A percentile compares a stretch with the other conserved stretches of the same genome.
phyloP scores from a whole-genome alignment of 73 alveolate species.

The Tetrahymena borealis region DNA sequence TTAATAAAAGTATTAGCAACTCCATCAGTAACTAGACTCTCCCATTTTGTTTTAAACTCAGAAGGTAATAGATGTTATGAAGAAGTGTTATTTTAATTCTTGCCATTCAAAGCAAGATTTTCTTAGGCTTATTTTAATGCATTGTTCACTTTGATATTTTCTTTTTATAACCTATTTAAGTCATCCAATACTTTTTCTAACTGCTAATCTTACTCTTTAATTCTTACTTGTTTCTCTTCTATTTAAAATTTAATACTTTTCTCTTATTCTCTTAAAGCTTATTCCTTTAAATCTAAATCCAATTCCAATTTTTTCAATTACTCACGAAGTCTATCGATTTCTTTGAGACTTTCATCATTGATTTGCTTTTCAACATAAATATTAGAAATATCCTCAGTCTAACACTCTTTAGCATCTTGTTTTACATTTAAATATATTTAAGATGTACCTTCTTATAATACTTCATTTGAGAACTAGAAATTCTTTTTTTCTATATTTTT shows the following conservation, averaged over 20 bases:
- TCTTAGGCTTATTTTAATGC: conserved; percentile 26
- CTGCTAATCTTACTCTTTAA: neutral
- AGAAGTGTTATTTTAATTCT: conserved; percentile 54
- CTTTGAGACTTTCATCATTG: neutral
- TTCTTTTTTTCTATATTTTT: neutral
- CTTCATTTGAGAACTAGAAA: neutral
- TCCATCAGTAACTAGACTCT: conserved; percentile 25
- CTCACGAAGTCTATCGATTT: neutral
- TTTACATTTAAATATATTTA: neutral
- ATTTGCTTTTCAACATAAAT: neutral
- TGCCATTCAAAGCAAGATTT: neutral
- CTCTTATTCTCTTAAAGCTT: neutral
- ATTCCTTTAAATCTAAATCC: neutral
- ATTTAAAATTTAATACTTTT: neutral
- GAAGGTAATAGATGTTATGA: conserved; percentile 51
- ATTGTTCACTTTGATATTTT: neutral
- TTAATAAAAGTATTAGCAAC: conserved; percentile 50
- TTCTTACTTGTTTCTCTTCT: neutral
- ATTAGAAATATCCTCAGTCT: neutral
- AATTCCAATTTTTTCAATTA: neutral
- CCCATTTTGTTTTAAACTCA: conserved; percentile 53
- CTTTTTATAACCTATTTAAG: neutral
- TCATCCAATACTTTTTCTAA: neutral
- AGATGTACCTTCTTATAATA: neutral
- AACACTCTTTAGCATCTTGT: neutral